Base-by-base conservation (phyloP, 2,329 filamentous ascomycete species). In the Celoporthe dispersa region DNA sequence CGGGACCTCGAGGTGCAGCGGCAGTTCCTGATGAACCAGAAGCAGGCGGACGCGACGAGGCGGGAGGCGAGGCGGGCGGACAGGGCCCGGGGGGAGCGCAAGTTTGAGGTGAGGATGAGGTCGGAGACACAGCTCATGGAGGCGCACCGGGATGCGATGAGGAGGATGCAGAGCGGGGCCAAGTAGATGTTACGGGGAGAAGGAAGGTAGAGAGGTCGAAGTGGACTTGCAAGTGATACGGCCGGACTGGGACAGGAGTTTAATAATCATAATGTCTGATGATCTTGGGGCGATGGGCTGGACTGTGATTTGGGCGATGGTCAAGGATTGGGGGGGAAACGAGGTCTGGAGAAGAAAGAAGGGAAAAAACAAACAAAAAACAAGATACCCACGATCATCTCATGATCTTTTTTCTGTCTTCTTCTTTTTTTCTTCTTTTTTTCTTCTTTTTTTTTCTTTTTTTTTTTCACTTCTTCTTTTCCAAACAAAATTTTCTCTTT, bases 81-180 rank as follows among this genome's bases (percentile, higher is more conserved):
- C 64, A 87, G 86, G 73, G 85, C 88, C 73, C 83, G 87, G 67
- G 83, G 85, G 7, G 89, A 92, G 19, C 86, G 86, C 64, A 85
- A 85, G 51, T 90, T 94, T 75, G 91, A 94, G 73, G 88, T 91
- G 78, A 86, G 88, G 73, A 96, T 97, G 92, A 86, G 93, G 67
- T 89, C 88, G 22, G 68, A 71, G 28, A 90, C 91, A 0, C 88
- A 92, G 73, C 87, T 97, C 83, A 84, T 92, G 66, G 91, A 92
- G 61, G 86, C 90, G 31, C 94, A 98, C 78, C 86, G 91, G 28
- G 91, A 94, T 73, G 92, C 91, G 0, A 86, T 98, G 87, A 86
- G 92, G 73, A 90, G 86, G 78, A 92, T 98, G 90, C 94, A 97
- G 75, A 80, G 79, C 48, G 74, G 77, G 33, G 82, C 82, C 1